A percentile compares a stretch with the other conserved stretches of the same genome.
These are phyloP conservation scores for Salvia sclarea DNA, from an alignment of 305 asterid genomes.

Conservation along the genomic window DNA sequence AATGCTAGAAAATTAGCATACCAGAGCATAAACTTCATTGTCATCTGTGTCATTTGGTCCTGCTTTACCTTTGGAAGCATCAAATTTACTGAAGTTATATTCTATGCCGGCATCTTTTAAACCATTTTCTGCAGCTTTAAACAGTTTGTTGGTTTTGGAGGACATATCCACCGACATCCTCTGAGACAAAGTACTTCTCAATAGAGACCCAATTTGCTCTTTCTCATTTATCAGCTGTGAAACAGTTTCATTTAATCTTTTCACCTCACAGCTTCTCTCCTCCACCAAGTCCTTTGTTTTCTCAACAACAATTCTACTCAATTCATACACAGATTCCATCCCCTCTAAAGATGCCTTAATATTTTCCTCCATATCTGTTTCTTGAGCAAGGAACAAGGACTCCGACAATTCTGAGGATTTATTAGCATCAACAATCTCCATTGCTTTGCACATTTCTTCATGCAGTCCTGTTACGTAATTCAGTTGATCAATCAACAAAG, in stretches of 20 bases:
- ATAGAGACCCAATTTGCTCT: constrained; percentile 80
- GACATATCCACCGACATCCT: constrained; percentile 78
- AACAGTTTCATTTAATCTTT: constrained; percentile 60
- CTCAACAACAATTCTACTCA: constrained; percentile 65
- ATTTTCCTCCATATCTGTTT: constrained; percentile 83
- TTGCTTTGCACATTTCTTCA: constrained; percentile 58
- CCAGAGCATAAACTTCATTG: constrained; percentile 89
- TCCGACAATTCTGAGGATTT: constrained; percentile 76
- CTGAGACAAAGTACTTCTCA: constrained; percentile 77
- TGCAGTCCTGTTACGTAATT: constrained; percentile 67
- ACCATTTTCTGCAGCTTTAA: constrained; percentile 91
- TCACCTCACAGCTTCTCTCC: constrained; percentile 63
- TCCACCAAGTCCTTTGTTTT: constrained; percentile 70
- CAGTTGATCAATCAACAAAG: constrained; percentile 72
- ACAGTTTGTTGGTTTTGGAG: constrained; percentile 75
- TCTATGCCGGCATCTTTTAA: constrained; percentile 86
- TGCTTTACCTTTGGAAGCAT: constrained; percentile 46
- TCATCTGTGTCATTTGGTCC: constrained; percentile 57
- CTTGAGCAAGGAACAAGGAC: constrained; percentile 84
- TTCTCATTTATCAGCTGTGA: constrained; percentile 75
- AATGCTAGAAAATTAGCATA: constrained; percentile 37
- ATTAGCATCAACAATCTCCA: constrained; percentile 75
- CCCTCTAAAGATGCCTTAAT: constrained; percentile 84
- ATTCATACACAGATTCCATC: constrained; percentile 79
- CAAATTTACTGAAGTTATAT: constrained; percentile 62